Percentiles rank a stretch among this genome's conserved stretches.
Evolutionary conservation across 2,329 filamentous ascomycete species (phyloP).

Genomic region (Rhexocercosporidium sp.): DNA sequence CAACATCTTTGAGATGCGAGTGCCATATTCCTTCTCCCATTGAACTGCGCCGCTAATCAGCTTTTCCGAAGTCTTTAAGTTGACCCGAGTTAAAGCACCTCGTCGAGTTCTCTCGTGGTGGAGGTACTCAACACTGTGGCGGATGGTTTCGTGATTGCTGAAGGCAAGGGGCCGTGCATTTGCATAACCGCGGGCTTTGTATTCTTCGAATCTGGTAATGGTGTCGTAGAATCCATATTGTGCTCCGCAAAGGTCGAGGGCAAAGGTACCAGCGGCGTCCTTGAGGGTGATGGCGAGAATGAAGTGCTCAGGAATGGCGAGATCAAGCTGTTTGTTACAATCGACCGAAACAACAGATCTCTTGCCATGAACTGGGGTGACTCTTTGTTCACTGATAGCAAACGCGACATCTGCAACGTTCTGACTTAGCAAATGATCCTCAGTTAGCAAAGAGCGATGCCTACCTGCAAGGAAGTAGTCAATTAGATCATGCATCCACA

Average conservation of each 20-base stretch:
- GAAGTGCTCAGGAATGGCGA: neutral
- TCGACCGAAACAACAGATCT: neutral
- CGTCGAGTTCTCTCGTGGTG: neutral
- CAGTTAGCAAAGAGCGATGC: neutral
- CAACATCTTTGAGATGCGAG: neutral
- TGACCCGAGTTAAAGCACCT: neutral
- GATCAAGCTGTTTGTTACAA: neutral
- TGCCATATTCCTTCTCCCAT: neutral
- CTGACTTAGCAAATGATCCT: neutral
- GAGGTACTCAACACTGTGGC: neutral
- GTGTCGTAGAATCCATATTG: constrained; percentile 3
- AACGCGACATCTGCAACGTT: neutral
- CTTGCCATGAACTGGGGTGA: neutral
- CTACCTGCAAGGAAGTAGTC: constrained; percentile 2
- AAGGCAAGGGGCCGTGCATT: neutral
- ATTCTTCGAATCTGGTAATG: neutral
- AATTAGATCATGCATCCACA: neutral
- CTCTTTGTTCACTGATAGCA: neutral
- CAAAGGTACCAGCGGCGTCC: neutral
- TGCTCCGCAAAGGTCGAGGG: constrained; percentile 6
- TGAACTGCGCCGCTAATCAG: neutral
- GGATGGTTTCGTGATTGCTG: neutral
- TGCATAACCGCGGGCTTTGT: neutral
- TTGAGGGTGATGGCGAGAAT: neutral
- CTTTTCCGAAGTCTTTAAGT: neutral